Evolutionary conservation across 495 filamentous ascomycete genomes (phyloP).

Genomic region (Aspergillus bertholletiae): DNA sequence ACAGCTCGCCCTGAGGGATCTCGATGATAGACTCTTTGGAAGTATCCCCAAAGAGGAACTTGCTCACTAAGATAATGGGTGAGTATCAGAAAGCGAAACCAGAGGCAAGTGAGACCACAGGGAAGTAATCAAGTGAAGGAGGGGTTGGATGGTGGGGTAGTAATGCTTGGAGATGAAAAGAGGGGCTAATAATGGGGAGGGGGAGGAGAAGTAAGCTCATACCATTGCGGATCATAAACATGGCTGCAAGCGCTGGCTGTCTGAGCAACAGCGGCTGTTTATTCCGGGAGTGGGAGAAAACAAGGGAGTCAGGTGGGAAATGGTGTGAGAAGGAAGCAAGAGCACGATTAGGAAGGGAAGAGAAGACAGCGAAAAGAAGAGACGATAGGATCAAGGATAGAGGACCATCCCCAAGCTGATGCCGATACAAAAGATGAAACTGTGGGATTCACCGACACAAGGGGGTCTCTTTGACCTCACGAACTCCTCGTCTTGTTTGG

Average conservation of each 20-base stretch:
- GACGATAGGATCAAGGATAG: too few species aligned
- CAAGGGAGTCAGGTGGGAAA: not conserved
- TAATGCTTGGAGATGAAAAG: not conserved
- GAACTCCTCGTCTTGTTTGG: not conserved
- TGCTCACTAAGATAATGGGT: slow-evolving; percentile 61
- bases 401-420: not conserved
- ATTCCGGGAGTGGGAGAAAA: slow-evolving; percentile 9
- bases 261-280: slow-evolving; percentile 23
- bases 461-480: not conserved
- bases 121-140: slow-evolving; percentile 16
- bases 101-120: not conserved
- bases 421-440: not conserved
- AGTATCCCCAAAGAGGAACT: slow-evolving; percentile 86
- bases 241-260: slow-evolving; percentile 39
- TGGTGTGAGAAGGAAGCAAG: not conserved
- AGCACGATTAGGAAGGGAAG: slow-evolving; percentile 1
- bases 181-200: not conserved
- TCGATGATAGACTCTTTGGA: slow-evolving; percentile 94
- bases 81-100: too few species aligned
- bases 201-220: slow-evolving; percentile 27
- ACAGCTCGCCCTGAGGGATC: slow-evolving; percentile 91
- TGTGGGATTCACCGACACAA: slow-evolving; percentile 6
- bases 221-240: slow-evolving; percentile 75
- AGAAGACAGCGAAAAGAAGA: not conserved
- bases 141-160: slow-evolving; percentile 34